Percentiles rank a stretch among this genome's conserved stretches.
Evolutionary conservation across 176 grass and related monocot genomes (phyloP).

Genomic region (Oryza officinalis): DNA sequence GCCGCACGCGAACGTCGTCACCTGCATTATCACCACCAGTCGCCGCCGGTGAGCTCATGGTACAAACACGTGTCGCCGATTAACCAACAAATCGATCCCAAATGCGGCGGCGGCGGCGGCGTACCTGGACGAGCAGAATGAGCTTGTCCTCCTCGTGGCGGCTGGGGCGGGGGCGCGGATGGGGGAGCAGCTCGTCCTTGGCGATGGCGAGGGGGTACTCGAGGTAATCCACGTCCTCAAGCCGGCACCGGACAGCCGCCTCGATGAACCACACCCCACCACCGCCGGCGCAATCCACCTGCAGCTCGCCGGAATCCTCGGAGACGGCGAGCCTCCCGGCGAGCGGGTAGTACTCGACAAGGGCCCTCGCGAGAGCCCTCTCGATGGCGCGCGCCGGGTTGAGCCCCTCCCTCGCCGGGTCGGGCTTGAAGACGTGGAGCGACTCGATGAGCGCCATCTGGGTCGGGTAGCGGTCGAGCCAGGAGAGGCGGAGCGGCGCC

Average conservation of each 20-base stretch:
- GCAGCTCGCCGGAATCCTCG: conserved; percentile 40
- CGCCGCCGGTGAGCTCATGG: not conserved
- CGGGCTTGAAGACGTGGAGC: conserved; percentile 81
- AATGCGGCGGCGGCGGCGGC: no score
- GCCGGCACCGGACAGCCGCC: conserved; percentile 45
- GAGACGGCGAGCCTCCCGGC: conserved; percentile 63
- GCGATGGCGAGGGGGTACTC: conserved; percentile 83
- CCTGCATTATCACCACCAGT: conserved; percentile 40
- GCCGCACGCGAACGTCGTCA: conserved; percentile 76
- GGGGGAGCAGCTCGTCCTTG: conserved; percentile 81
- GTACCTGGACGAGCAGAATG: conserved; percentile 74
- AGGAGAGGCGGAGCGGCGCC: conserved; percentile 63
- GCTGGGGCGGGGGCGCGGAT: conserved; percentile 41
- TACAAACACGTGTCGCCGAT: not conserved
- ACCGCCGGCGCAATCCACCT: conserved; percentile 52
- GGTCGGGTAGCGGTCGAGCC: conserved; percentile 95
- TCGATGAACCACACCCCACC: conserved; percentile 94
- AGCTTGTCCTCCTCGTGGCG: conserved; percentile 50
- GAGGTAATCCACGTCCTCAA: conserved; percentile 88
- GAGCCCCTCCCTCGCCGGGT: conserved; percentile 21
- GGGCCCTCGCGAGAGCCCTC: conserved; percentile 51
- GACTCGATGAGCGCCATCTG: conserved; percentile 99
- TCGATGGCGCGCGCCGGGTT: conserved; percentile 44
- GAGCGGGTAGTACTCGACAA: conserved; percentile 85
- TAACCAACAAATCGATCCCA: no score